These are phyloP conservation scores for Venustampulla echinocandica DNA, from an alignment of 495 filamentous ascomycete species.

Conservation along the genomic window DNA sequence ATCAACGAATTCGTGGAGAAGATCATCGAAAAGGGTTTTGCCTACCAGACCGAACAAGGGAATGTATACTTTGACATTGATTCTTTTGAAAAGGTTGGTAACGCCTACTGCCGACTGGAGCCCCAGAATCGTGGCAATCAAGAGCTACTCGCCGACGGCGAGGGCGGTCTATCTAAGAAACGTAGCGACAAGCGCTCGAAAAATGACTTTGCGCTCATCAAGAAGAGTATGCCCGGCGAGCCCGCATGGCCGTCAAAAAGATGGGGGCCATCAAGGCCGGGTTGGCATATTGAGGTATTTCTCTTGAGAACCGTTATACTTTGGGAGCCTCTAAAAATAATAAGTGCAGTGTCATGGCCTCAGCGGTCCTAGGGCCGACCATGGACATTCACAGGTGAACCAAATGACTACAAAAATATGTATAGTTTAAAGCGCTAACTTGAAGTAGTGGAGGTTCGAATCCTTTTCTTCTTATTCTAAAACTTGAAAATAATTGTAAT, in stretches of 20 bases:
- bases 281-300: conserved; percentile 97
- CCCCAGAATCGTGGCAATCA: conserved; percentile 82
- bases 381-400: conserved; percentile 92
- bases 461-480: no score
- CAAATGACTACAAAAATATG: no score
- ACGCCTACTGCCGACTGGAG: conserved; percentile 75
- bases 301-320: no score
- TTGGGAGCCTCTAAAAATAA: no score
- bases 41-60: conserved; percentile 74
- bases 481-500: no score
- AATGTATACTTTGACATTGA: conserved; percentile 93
- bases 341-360: conserved; percentile 96
- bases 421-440: no score
- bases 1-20: conserved; percentile 58
- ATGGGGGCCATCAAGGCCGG: conserved; percentile 84
- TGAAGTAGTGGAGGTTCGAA: no score
- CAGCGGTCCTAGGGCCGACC: conserved; percentile 64
- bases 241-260: conserved; percentile 70
- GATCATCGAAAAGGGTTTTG: conserved; percentile 78
- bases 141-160: conserved; percentile 76
- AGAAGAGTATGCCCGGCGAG: conserved; percentile 84
- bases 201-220: conserved; percentile 92
- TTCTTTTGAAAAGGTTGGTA: conserved; percentile 75
- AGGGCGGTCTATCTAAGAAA: conserved; percentile 71
- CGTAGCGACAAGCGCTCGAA: conserved; percentile 56